Evolutionary conservation across 2,329 filamentous ascomycete species (phyloP).

Genomic region (Botrytis squamosa): DNA sequence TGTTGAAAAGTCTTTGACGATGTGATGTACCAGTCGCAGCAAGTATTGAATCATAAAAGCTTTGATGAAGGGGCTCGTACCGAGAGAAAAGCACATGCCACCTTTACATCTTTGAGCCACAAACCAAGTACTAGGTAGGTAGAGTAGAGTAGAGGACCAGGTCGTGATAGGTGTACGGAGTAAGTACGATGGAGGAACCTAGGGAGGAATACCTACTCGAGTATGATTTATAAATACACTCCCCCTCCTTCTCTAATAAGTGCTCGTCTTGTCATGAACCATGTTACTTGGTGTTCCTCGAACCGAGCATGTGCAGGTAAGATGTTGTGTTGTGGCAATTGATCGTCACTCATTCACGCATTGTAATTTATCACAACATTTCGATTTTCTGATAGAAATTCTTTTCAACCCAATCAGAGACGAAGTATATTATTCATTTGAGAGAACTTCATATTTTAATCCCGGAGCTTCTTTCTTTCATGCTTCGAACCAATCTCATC

Average conservation of each 20-base stretch:
- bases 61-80: conserved; percentile 7
- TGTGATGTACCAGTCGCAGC: neutral
- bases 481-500: neutral
- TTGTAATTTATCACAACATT: neutral
- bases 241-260: neutral
- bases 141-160: too few relatives aligned
- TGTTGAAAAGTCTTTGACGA: neutral
- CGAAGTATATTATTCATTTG: neutral
- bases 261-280: neutral
- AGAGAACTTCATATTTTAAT: neutral
- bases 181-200: neutral
- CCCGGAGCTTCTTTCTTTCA: neutral
- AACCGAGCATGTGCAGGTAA: neutral
- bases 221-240: neutral
- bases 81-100: neutral
- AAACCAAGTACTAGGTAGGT: neutral
- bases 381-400: conserved; percentile 1
- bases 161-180: neutral
- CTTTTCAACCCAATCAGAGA: neutral
- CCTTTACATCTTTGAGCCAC: neutral
- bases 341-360: conserved; percentile 3
- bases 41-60: conserved; percentile 1
- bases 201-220: neutral
- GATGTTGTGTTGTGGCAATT: conserved; percentile 8
- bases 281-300: neutral